Base-by-base conservation (phyloP, 768 basidiomycete species). In the Tricholoma matsutake region DNA sequence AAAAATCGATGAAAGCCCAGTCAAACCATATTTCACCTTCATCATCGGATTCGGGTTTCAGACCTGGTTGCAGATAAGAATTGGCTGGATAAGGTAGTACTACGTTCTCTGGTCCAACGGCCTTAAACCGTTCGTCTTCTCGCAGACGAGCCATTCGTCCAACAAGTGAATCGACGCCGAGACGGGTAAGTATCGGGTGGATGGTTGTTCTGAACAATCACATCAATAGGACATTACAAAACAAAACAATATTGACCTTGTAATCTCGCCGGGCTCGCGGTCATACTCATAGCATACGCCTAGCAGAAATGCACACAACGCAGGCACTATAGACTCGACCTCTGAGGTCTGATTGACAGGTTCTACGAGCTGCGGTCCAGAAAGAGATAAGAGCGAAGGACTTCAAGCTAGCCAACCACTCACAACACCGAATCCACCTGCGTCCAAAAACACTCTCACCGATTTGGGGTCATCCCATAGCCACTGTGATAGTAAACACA, bases 1-100 rank as follows among this genome's bases (percentile, higher is more conserved):
- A 96, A 73, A 98, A 99, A 73, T 99, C 97, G 6, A 97, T 86
- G 74, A 98, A 98, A 0, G 89, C 84, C 94, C 96, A 98, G 72
- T 98, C 96, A 69, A 98, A 92, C 97, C 97, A 98, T 39, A 97
- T 81, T 74, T 95, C 94, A 28, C 86, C 91, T 68, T 92, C 89
- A 63, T 86, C 86, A 56, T 78, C 76, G 35, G 66, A 67, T 54
- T 78, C 76, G 9, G 71, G 65, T 63, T 79, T 82, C 14, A 75
- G 64, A 3, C 61, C 74, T 25, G 68, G 65, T 43, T 72, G 76
- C 47, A 67, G 72, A 54, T 75, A 69, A 29, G 76, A 63, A 18
- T 76, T 67, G 14, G 72, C 67, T 28, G 86, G 81, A 62, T 81
- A 82, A 6, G 82, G 68, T 16, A 88, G 75, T 20, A 96, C 93